Evolutionary conservation across 2,329 filamentous ascomycete genomes (phyloP).

Genomic region (Atkinsonella hypoxylon): DNA sequence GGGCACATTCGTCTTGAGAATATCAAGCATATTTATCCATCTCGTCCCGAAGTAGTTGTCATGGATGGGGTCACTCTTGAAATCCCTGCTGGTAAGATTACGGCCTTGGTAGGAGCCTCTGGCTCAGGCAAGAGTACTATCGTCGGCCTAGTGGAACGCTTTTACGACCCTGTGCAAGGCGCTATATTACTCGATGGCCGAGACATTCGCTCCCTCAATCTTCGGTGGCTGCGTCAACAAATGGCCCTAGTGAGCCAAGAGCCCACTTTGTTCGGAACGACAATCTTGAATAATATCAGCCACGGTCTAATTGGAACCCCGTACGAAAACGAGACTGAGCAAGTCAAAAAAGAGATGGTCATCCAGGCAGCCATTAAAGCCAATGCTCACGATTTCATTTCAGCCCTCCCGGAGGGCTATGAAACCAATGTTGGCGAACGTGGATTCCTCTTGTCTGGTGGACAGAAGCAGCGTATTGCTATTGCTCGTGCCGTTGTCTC

Average conservation of each 20-base stretch:
- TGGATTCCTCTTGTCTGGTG: constrained; percentile 83
- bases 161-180: constrained; percentile 82
- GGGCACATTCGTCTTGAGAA: constrained; percentile 72
- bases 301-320: constrained; percentile 80
- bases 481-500: constrained; percentile 86
- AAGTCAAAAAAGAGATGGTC: constrained; percentile 59
- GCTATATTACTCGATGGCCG: constrained; percentile 70
- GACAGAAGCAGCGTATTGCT: constrained; percentile 93
- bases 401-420: constrained; percentile 71
- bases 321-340: constrained; percentile 53
- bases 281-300: constrained; percentile 82
- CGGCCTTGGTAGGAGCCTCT: constrained; percentile 85
- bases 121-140: constrained; percentile 93
- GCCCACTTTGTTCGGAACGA: constrained; percentile 78
- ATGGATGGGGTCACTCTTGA: constrained; percentile 72
- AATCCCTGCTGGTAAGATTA: constrained; percentile 82
- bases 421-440: constrained; percentile 92
- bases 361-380: constrained; percentile 77
- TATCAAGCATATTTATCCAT: constrained; percentile 90
- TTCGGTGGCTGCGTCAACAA: constrained; percentile 84
- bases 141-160: constrained; percentile 83
- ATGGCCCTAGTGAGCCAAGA: constrained; percentile 91
- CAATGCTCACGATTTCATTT: constrained; percentile 90
- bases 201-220: constrained; percentile 69
- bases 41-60: constrained; percentile 76